These are phyloP conservation scores for Paratinospora sagittata DNA, from an alignment of 164 flowering plant species.

Conservation along the genomic window DNA sequence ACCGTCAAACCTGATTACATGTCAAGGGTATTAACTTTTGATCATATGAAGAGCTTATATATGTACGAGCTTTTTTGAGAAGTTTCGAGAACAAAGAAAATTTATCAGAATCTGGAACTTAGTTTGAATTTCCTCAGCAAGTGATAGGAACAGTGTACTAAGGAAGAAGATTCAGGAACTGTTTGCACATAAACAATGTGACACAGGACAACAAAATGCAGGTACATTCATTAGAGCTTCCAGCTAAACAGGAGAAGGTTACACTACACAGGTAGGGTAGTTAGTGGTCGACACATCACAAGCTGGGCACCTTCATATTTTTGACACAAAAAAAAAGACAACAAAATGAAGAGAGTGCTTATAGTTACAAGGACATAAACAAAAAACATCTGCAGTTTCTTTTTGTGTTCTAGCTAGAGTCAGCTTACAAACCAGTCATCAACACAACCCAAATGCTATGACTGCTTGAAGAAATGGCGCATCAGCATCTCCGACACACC, in stretches of 20 bases:
- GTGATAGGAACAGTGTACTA: neutral
- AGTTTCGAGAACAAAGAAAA: neutral
- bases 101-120: no score
- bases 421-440: slow-evolving; percentile 39
- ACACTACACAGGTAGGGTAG: neutral
- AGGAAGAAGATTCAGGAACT: neutral
- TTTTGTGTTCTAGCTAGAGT: slow-evolving; percentile 1
- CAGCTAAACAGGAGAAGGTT: neutral
- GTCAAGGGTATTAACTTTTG: neutral
- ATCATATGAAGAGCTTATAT: neutral
- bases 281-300: neutral
- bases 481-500: slow-evolving; percentile 60
- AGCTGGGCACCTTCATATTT: neutral
- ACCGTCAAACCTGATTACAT: slow-evolving; percentile 14
- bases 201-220: neutral
- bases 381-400: slow-evolving; percentile 1
- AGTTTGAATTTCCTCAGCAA: neutral
- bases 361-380: no score
- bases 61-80: neutral
- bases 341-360: neutral
- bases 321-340: no score
- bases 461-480: slow-evolving; percentile 51
- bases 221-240: slow-evolving; percentile 2
- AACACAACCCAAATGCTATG: slow-evolving; percentile 28
- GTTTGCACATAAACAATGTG: neutral